A percentile compares a stretch with the other conserved stretches of the same genome.
These are phyloP conservation scores for Gaeumannomyces tritici DNA, from an alignment of 2,329 filamentous ascomycete species.

Conservation along the genomic window DNA sequence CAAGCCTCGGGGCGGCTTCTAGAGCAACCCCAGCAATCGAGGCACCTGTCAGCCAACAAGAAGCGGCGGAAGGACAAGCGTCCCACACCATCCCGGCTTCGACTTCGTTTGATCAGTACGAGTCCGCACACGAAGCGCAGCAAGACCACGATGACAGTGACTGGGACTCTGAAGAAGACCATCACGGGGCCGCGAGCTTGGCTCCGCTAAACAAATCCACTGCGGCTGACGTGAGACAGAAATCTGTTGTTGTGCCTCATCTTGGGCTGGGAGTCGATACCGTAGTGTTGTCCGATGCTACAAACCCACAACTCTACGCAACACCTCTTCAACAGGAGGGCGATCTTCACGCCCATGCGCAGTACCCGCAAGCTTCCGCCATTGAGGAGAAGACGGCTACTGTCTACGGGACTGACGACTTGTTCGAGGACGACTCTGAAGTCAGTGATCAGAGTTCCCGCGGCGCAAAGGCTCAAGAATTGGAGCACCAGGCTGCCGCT, in stretches of 20 bases:
- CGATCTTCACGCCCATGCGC: not conserved
- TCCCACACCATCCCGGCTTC: not conserved
- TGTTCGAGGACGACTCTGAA: conserved; percentile 19
- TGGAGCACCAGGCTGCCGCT: not conserved
- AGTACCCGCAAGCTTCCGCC: conserved; percentile 4
- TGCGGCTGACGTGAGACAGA: too few species aligned
- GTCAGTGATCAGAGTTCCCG: not conserved
- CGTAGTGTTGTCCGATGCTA: not conserved
- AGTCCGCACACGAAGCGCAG: not conserved
- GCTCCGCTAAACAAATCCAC: not conserved
- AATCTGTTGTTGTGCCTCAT: not conserved
- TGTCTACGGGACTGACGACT: conserved; percentile 21
- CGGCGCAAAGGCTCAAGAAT: not conserved
- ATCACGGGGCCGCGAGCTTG: not conserved
- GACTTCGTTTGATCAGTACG: not conserved
- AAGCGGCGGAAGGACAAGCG: not conserved
- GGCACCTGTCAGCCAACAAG: not conserved
- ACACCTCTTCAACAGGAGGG: not conserved
- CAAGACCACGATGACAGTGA: not conserved
- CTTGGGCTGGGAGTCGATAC: not conserved
- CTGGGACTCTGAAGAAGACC: too few species aligned
- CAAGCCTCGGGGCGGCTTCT: not conserved
- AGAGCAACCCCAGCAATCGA: not conserved
- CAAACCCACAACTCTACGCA: not conserved
- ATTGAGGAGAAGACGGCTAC: conserved; percentile 18